Base-by-base conservation (phyloP, 179 eudicot species). In the Silene noctiflora region DNA sequence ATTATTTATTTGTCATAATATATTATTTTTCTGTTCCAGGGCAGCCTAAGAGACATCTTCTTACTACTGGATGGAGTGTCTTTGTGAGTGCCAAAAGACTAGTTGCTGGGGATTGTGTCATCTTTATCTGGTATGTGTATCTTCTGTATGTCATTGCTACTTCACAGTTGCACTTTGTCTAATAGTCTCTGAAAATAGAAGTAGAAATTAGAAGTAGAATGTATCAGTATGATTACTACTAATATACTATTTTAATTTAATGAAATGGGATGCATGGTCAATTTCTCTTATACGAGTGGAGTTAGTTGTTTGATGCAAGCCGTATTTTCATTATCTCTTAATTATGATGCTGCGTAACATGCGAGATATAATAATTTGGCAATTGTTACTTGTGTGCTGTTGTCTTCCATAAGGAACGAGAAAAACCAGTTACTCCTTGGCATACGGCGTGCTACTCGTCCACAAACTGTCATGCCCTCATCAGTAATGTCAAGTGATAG, bases 401-500 rank as follows among this genome's bases (percentile, higher is more conserved):
- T 27, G 6, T 55, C 67, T 66, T 21, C 19, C 35, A 67, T 56
- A 78, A 90, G 95, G 95, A 87, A 90, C 68, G 95, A 90, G 69
- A 89, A 87, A 66, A 87, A 90, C 75, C 91, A 89, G 81, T 72
- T 90, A 24, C 81, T 90, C 72, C 85, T 90, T 69, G 95, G 95
- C 33, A 90, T 90, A 76, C 85, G 95, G 17, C 92, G 85, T 65
- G 95, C 95, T 35, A 84, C 53, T 75, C 87, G 95, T 31, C 88
- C 87, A 44, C 91, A 88, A 78, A 83, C 90, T 62, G 88, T 83
- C 53, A 88, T 90, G 90, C 90, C 95, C 17, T 88, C 95, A 33
- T 90, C 95, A 31, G 92, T 88, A 72, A 75, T 90, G 44, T 90
- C 95, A 11, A 88, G 95, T 78, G 95, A 90, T 66, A 90, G 95